Conservation (phyloP, 148 eudicot species). For the Chenopodium suecicum region DNA sequence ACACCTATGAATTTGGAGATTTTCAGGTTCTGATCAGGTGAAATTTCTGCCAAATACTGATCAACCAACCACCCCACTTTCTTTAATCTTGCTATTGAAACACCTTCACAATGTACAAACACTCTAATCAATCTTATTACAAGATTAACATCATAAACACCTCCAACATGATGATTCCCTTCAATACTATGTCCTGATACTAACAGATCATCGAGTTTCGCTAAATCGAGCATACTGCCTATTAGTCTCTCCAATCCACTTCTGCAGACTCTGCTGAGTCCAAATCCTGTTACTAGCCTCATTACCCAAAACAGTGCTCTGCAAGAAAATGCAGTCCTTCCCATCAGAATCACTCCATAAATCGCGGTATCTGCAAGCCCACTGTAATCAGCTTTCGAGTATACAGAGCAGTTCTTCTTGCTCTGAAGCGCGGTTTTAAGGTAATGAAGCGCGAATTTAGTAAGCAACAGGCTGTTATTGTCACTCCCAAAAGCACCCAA, state of each 20-base stretch:
- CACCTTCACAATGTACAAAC: slow-evolving; percentile 49
- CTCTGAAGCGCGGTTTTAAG: slow-evolving; percentile 40
- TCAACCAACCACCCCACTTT: slow-evolving; percentile 66
- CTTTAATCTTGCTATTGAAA: slow-evolving; percentile 39
- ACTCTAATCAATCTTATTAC: slow-evolving; percentile 63
- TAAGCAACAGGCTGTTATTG: slow-evolving; percentile 57
- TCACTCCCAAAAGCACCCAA: slow-evolving; percentile 61
- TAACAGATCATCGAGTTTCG: slow-evolving; percentile 67
- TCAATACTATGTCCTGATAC: slow-evolving; percentile 32
- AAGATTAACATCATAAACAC: slow-evolving; percentile 79
- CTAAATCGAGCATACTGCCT: slow-evolving; percentile 60
- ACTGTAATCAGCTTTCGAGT: slow-evolving; percentile 39
- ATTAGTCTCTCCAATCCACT: slow-evolving; percentile 56
- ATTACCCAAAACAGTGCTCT: slow-evolving; percentile 58
- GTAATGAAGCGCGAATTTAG: slow-evolving; percentile 70
- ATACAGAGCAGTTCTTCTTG: not conserved
- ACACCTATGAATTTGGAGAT: slow-evolving; percentile 66
- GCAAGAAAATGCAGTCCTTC: slow-evolving; percentile 57
- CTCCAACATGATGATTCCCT: slow-evolving; percentile 19
- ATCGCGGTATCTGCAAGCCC: slow-evolving; percentile 65
- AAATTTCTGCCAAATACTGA: slow-evolving; percentile 74
- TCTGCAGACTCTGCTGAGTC: slow-evolving; percentile 45
- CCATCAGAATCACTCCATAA: slow-evolving; percentile 57
- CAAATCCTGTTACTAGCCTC: slow-evolving; percentile 50
- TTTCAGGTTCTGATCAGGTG: slow-evolving; percentile 73